Evolutionary conservation across 2,329 filamentous ascomycete species (phyloP).

Genomic region (Keithomyces neogunnii): DNA sequence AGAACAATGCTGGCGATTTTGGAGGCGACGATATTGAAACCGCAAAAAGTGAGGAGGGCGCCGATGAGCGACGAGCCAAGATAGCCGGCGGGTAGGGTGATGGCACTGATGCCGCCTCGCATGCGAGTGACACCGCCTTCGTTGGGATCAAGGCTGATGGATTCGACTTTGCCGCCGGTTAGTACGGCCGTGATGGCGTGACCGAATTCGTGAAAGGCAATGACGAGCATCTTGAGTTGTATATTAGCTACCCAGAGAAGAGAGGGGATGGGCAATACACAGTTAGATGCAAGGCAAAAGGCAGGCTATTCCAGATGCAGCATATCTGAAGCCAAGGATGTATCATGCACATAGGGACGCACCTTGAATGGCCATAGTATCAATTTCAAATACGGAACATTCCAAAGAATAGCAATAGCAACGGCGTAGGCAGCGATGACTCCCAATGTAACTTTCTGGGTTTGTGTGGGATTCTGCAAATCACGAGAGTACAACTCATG

Average conservation of each 20-base stretch:
- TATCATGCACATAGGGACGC: conserved; percentile 8
- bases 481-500: conserved; percentile 37
- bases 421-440: conserved; percentile 66
- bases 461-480: conserved; percentile 52
- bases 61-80: conserved; percentile 70
- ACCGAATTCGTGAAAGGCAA: conserved; percentile 74
- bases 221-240: conserved; percentile 60
- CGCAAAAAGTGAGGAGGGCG: conserved; percentile 68
- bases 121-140: conserved; percentile 75
- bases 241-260: background rate
- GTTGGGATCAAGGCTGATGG: conserved; percentile 66
- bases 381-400: conserved; percentile 67
- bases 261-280: background rate
- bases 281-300: background rate
- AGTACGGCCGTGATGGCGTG: conserved; percentile 65
- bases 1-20: conserved; percentile 70
- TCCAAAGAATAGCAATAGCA: conserved; percentile 69
- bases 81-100: conserved; percentile 72
- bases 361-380: conserved; percentile 77
- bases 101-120: conserved; percentile 58
- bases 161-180: conserved; percentile 66
- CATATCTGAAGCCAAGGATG: background rate
- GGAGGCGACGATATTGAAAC: conserved; percentile 73
- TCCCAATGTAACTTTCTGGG: conserved; percentile 62
- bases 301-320: background rate